Evolutionary conservation across 1,284 basidiomycete species (phyloP), one percentile per base, ranked within the genome.

Genomic region (Sporisorium scitamineum): DNA sequence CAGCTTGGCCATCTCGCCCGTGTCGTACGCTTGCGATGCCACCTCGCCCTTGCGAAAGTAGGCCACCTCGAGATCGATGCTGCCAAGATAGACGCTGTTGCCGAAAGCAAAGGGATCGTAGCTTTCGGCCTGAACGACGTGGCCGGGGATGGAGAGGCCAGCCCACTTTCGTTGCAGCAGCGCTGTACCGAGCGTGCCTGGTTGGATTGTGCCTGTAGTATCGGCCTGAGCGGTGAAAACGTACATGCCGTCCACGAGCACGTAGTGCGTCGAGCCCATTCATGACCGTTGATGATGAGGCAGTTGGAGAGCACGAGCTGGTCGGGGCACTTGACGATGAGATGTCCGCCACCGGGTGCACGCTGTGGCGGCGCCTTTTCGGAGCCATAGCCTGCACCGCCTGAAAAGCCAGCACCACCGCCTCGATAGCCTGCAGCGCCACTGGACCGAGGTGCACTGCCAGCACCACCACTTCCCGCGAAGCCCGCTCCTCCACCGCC

Each of bases 1-100:
- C 50, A 90, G 90, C 37, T 88, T 86, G 9, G 90, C 88, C 88
- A 98, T 92, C 56, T 97, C 94, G 75, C 97, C 95, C 11, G 91
- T 90, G 59, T 92, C 92, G 54, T 80, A 85, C 4, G 71, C 50
- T 42, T 81, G 78, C 2, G 65, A 47, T 18, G 68, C 69, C 18
- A 76, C 64, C 27, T 77, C 78, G 7, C 76, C 80, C 29, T 70
- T 70, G 34, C 71, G 60, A 13, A 85, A 50, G 63, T 80, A 84
- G 31, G 68, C 69, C 24, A 84, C 60, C 69, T 85, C 83, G 22
- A 84, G 54, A 41, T 84, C 83, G 32, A 84, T 61, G 29, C 79
- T 73, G 48, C 80, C 80, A 22, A 85, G 75, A 54, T 82, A 83
- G 51, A 84, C 63, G 54, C 70, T 81, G 52, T 70, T 64, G 29